Conservation (phyloP, 495 filamentous ascomycete genomes). For the Penicillium parvum region DNA sequence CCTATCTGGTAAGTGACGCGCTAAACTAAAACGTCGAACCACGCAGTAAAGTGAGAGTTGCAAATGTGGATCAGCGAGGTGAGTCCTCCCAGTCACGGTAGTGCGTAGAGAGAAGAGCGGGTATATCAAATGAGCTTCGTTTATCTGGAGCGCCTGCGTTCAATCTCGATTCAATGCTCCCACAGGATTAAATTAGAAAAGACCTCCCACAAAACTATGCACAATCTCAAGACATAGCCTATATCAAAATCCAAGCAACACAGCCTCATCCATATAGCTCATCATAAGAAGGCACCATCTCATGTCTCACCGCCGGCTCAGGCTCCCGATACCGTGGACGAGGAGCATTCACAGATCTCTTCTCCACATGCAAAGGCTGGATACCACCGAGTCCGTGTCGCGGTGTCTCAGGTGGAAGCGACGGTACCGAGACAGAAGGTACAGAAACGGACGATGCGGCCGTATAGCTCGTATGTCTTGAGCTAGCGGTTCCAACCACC, state of each 20-base stretch:
- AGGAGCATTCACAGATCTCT: conserved; percentile 18
- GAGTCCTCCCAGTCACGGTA: background rate
- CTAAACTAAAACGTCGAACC: no score
- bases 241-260: conserved; percentile 5
- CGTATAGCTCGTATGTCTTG: conserved; percentile 37
- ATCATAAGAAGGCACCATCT: conserved; percentile 44
- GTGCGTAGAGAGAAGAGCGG: background rate
- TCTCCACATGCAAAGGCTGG: conserved; percentile 23
- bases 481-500: conserved; percentile 29
- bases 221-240: conserved; percentile 3
- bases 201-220: background rate
- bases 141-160: no score
- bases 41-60: no score
- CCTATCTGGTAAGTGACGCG: no score
- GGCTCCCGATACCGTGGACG: conserved; percentile 22
- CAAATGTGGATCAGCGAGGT: background rate
- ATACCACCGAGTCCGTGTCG: conserved; percentile 14
- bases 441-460: conserved; percentile 28
- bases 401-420: conserved; percentile 28
- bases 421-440: conserved; percentile 28
- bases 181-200: background rate
- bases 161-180: no score
- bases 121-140: no score
- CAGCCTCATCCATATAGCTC: conserved; percentile 38
- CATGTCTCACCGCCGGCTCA: conserved; percentile 17